A percentile compares a stretch with the other conserved stretches of the same genome.
These are phyloP conservation scores for Monosporascus ibericus DNA, from an alignment of 2,329 filamentous ascomycete species.

Conservation along the genomic window DNA sequence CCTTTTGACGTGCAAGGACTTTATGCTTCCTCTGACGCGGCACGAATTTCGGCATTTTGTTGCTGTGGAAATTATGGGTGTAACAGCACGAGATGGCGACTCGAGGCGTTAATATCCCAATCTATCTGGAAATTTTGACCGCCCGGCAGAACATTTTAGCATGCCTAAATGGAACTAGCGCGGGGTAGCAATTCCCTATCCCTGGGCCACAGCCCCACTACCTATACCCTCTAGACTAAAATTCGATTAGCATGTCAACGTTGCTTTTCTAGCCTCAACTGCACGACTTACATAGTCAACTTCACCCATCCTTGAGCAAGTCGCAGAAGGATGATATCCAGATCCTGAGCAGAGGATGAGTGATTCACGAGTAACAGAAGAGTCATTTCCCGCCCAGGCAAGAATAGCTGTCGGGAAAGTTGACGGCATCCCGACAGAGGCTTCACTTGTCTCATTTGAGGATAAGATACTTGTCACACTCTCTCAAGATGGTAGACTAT, in stretches of 20 bases:
- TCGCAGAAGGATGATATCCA: not conserved
- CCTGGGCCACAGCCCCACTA: not conserved
- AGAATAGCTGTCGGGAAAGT: conserved; percentile 56
- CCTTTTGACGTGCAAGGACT: conserved; percentile 57
- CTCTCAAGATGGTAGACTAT: conserved; percentile 75
- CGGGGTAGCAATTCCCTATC: conserved; percentile 10
- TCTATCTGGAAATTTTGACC: conserved; percentile 23
- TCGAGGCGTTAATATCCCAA: not conserved
- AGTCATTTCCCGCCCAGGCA: conserved; percentile 64
- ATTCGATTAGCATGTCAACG: not conserved
- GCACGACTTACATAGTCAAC: no score
- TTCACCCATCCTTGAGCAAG: no score
- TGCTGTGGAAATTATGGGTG: conserved; percentile 3
- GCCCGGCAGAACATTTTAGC: conserved; percentile 22
- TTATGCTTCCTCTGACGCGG: conserved; percentile 63
- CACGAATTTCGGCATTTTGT: conserved; percentile 50
- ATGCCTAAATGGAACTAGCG: conserved; percentile 15
- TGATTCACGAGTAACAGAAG: conserved; percentile 34
- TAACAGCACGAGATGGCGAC: conserved; percentile 2
- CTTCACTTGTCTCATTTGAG: conserved; percentile 66
- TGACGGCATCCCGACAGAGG: conserved; percentile 64
- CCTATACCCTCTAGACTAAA: no score
- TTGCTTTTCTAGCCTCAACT: no score
- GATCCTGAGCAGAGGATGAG: conserved; percentile 29
- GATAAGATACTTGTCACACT: conserved; percentile 91